phyloP scores from a whole-genome alignment of 305 asterid species.

The Fraxinus greggii region DNA sequence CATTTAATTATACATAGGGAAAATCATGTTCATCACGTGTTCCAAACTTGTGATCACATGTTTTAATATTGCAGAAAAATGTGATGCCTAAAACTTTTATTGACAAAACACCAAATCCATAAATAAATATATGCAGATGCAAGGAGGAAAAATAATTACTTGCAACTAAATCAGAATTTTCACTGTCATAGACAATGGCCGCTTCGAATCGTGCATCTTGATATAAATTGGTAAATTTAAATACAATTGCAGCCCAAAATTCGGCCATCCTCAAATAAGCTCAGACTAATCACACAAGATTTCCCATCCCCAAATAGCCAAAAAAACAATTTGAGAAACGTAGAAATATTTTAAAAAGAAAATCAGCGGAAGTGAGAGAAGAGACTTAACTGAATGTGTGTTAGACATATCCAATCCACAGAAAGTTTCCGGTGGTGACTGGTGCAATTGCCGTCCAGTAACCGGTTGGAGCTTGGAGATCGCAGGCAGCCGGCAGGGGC shows the following conservation, averaged over 20 bases:
- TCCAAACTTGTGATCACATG: not conserved
- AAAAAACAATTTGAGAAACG: not conserved
- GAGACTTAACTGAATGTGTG: not conserved
- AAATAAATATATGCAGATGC: not conserved
- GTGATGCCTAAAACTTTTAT: not conserved
- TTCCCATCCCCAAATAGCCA: not conserved
- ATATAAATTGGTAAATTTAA: not conserved
- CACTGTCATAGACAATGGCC: not conserved
- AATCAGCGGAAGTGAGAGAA: not conserved
- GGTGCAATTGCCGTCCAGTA: not conserved
- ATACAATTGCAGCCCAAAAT: not conserved
- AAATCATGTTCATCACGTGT: not conserved
- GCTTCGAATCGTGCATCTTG: not conserved
- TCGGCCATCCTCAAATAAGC: not conserved
- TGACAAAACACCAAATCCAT: slow-evolving; percentile 5
- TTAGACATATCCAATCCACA: not conserved
- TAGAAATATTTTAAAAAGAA: not conserved
- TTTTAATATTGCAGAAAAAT: not conserved
- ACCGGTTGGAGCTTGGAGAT: not conserved
- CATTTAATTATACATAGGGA: not conserved
- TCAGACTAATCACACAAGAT: not conserved
- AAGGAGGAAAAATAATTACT: not conserved
- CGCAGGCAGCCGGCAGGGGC: not conserved
- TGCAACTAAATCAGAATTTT: not conserved
- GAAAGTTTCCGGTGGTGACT: not conserved